A percentile compares a stretch with the other conserved stretches of the same genome.
Conservation (phyloP, 2,329 filamentous ascomycete genomes). For the Aspergillus sp. region DNA sequence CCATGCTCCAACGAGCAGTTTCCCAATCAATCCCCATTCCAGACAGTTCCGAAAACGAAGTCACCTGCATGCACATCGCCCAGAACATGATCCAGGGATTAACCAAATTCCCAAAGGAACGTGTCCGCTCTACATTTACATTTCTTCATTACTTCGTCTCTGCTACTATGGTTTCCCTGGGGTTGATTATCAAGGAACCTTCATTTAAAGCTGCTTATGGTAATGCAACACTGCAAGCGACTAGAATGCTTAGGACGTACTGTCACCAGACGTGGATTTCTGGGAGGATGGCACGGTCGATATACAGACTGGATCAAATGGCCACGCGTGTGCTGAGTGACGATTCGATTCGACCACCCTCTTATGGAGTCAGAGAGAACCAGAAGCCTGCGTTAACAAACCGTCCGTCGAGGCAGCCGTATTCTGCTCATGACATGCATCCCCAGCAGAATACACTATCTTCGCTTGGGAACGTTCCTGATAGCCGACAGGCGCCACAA, state of each 20-base stretch:
- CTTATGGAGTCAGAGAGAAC: not conserved
- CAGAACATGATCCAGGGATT: constrained; percentile 13
- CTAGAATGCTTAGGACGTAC: constrained; percentile 11
- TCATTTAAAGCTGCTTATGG: constrained; percentile 11
- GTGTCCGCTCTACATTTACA: constrained; percentile 15
- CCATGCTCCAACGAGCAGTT: constrained; percentile 8
- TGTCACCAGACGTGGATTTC: constrained; percentile 19
- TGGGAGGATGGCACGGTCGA: constrained; percentile 11
- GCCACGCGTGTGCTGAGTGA: not conserved
- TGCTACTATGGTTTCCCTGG: constrained; percentile 14
- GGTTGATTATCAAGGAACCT: constrained; percentile 13
- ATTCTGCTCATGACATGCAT: not conserved
- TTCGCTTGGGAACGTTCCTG: too few species aligned
- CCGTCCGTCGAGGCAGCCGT: not conserved
- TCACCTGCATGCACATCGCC: constrained; percentile 15
- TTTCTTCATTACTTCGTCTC: constrained; percentile 16
- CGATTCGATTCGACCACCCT: not conserved
- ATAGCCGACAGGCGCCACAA: too few species aligned
- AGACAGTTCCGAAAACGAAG: constrained; percentile 13
- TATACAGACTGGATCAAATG: constrained; percentile 14
- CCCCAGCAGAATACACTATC: too few species aligned
- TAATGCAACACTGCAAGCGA: constrained; percentile 7
- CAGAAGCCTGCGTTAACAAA: not conserved
- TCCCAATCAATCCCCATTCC: not conserved
- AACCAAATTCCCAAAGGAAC: constrained; percentile 12